A percentile compares a stretch with the other conserved stretches of the same genome.
phyloP scores from a whole-genome alignment of 1,284 basidiomycete genomes.

The Athelia sp. region DNA sequence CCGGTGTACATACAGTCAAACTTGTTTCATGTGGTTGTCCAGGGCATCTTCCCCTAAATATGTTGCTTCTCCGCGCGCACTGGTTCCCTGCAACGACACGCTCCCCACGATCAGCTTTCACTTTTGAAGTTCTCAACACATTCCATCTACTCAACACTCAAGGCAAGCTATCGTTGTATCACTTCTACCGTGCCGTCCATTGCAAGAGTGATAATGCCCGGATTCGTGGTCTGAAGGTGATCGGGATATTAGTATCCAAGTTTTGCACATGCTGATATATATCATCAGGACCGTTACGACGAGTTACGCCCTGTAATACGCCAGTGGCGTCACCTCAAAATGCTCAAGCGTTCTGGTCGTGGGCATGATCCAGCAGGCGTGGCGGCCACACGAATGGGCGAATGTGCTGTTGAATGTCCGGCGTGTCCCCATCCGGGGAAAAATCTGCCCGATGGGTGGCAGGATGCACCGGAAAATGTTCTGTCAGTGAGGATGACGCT shows the following conservation, averaged over 20 bases:
- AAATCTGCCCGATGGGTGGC: constrained; percentile 19
- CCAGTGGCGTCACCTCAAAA: constrained; percentile 16
- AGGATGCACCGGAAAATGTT: constrained; percentile 8
- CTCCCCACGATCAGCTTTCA: background rate
- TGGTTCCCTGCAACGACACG: background rate
- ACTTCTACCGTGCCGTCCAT: background rate
- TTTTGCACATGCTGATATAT: background rate
- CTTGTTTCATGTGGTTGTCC: constrained; percentile 3
- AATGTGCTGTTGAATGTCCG: constrained; percentile 24
- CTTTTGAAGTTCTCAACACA: background rate
- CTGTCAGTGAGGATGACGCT: constrained; percentile 11
- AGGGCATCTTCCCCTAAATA: background rate
- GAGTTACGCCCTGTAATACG: constrained; percentile 11
- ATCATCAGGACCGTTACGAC: constrained; percentile 17
- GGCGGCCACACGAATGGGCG: constrained; percentile 15
- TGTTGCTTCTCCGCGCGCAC: constrained; percentile 1
- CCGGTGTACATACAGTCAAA: constrained; percentile 2
- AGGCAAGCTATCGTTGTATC: background rate
- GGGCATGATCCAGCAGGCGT: constrained; percentile 20
- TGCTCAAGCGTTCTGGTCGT: constrained; percentile 18
- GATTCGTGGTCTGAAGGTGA: constrained; percentile 7
- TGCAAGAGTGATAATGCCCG: background rate
- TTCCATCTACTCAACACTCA: background rate
- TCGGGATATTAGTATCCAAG: constrained; percentile 2
- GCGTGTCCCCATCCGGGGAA: constrained; percentile 24